phyloP scores from a whole-genome alignment of 2,329 filamentous ascomycete genomes.

The Scorias spongiosa region DNA sequence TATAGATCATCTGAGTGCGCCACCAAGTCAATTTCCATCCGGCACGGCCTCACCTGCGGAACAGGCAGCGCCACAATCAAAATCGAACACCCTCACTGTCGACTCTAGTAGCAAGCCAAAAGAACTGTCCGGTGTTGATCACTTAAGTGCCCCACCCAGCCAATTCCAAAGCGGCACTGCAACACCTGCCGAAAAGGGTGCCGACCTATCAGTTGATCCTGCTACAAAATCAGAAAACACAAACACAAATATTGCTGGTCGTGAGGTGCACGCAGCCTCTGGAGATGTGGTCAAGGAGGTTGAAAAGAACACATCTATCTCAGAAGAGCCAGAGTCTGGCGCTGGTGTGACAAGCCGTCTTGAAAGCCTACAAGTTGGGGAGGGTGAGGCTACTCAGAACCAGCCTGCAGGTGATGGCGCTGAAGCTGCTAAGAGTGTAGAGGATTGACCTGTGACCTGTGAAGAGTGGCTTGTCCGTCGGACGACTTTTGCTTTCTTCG shows the following conservation, averaged over 20 bases:
- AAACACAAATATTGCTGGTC: conserved; percentile 6
- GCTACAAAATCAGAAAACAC: conserved; percentile 5
- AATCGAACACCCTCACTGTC: background rate
- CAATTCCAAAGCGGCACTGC: conserved; percentile 2
- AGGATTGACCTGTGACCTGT: conserved; percentile 17
- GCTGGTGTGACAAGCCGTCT: conserved; percentile 6
- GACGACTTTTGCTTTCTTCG: too few relatives aligned
- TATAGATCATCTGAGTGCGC: background rate
- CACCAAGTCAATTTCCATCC: background rate
- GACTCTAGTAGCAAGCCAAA: background rate
- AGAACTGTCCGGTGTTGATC: background rate
- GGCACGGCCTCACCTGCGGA: background rate
- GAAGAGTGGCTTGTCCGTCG: background rate
- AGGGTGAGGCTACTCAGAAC: conserved; percentile 6
- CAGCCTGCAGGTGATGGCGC: conserved; percentile 14
- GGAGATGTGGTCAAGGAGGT: conserved; percentile 19
- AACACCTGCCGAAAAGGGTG: conserved; percentile 1
- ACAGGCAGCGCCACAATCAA: background rate
- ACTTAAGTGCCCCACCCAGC: conserved; percentile 5
- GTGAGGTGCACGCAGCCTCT: conserved; percentile 11
- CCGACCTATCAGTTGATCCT: background rate
- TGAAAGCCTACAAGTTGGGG: conserved; percentile 6
- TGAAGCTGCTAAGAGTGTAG: conserved; percentile 22
- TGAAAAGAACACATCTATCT: conserved; percentile 14
- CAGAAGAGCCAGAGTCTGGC: conserved; percentile 6